Base-by-base conservation (phyloP, 305 asterid genomes). In the Solanum hybrid region DNA sequence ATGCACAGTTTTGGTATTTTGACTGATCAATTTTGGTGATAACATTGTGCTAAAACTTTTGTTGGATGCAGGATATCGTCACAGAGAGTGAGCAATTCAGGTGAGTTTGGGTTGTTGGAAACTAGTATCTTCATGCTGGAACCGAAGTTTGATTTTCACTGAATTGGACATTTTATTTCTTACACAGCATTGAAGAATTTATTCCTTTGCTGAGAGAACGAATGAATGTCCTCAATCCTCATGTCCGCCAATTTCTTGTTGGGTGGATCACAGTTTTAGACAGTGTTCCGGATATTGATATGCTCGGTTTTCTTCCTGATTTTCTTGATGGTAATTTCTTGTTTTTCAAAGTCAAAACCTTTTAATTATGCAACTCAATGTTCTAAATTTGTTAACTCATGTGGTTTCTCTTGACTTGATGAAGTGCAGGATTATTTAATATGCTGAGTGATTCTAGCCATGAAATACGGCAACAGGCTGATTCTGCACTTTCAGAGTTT, bases 251-350 rank as follows among this genome's bases (percentile, higher is more conserved):
- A 92, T 98, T 98, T 94, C 93, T 98, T 95, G 99, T 98, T 28
- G 99, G 99, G 89, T 98, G 99, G 99, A 97, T 98, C 93, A 98
- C 99, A 87, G 99, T 98, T 90, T 95, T 98, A 77, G 99, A 98
- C 92, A 98, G 99, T 91, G 99, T 98, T 92, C 99, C 99, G 12
- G 99, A 97, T 89, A 98, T 98, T 86, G 99, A 98, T 92, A 98
- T 98, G 99, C 96, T 98, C 89, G 99, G 99, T 31, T 98, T 98
- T 93, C 99, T 98, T 89, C 99, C 99, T 87, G 99, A 98, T 93
- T 98, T 98, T 93, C 99, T 98, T 90, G 99, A 98, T 93, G 99
- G 99, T 98, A 91, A 91, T 97, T 92, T 42, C 87, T 46, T 85
- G 22, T 31, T 51, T 28, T 85, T 85, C 33, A 85, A 84, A 51